These are phyloP conservation scores for Trichoderma atrobrunneum DNA, from an alignment of 2,329 filamentous ascomycete species.

Conservation along the genomic window DNA sequence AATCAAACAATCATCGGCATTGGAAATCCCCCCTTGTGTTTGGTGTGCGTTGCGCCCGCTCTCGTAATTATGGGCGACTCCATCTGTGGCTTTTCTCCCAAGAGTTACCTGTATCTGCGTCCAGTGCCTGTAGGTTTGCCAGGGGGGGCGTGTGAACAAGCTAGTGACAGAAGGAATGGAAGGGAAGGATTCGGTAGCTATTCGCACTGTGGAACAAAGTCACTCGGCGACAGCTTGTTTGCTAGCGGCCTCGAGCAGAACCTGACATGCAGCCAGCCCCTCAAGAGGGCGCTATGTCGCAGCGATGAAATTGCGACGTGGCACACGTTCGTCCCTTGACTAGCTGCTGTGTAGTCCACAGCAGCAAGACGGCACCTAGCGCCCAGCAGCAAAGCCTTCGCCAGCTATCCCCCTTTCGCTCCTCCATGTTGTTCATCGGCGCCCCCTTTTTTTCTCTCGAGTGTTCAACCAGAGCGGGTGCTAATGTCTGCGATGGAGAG, in stretches of 20 bases:
- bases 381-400: not conserved
- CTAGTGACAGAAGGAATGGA: not conserved
- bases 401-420: not conserved
- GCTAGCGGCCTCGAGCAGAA: conserved; percentile 15
- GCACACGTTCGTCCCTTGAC: conserved; percentile 18
- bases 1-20: conserved; percentile 8
- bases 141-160: conserved; percentile 3
- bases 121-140: not conserved
- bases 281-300: conserved; percentile 13
- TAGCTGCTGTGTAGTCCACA: conserved; percentile 8
- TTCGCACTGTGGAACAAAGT: conserved; percentile 19
- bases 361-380: not conserved
- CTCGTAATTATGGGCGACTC: conserved; percentile 9
- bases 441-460: not conserved
- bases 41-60: conserved; percentile 7
- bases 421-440: not conserved
- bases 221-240: conserved; percentile 13
- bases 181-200: not conserved
- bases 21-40: not conserved
- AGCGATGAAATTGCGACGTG: conserved; percentile 21
- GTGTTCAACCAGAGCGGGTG: not conserved
- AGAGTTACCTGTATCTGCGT: not conserved
- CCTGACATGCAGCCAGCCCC: conserved; percentile 19
- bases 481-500: not conserved
- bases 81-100: not conserved